These are phyloP conservation scores for Peronospora tabacina DNA, from an alignment of 352 stramenopile genomes.

Conservation along the genomic window DNA sequence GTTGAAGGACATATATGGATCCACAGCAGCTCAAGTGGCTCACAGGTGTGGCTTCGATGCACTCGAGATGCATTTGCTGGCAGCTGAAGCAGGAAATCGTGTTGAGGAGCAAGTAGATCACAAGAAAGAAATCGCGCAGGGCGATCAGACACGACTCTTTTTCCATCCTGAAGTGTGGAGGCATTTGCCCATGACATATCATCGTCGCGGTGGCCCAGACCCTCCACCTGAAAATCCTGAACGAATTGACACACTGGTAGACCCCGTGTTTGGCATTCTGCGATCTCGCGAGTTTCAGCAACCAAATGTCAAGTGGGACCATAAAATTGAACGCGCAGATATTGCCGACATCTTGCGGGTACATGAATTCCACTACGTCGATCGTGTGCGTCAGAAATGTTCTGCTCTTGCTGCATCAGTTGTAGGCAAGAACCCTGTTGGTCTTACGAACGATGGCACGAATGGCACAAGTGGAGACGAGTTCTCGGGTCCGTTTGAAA, in stretches of 20 bases:
- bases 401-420: slow-evolving; percentile 25
- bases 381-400: slow-evolving; percentile 51
- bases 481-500: slow-evolving; percentile 3
- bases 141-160: slow-evolving; percentile 51
- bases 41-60: slow-evolving; percentile 30
- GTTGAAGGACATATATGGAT: slow-evolving; percentile 39
- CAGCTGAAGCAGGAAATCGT: slow-evolving; percentile 9
- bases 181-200: slow-evolving; percentile 70
- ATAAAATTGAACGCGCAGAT: slow-evolving; percentile 59
- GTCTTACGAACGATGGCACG: slow-evolving; percentile 9
- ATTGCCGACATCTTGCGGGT: slow-evolving; percentile 86
- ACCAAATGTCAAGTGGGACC: slow-evolving; percentile 48
- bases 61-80: slow-evolving; percentile 26
- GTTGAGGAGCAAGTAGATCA: not conserved
- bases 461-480: slow-evolving; percentile 8
- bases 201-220: slow-evolving; percentile 53
- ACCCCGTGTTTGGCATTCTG: slow-evolving; percentile 63
- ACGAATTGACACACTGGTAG: slow-evolving; percentile 81
- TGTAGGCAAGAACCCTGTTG: slow-evolving; percentile 13
- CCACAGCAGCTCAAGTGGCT: slow-evolving; percentile 45
- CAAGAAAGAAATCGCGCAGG: slow-evolving; percentile 1
- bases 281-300: slow-evolving; percentile 60
- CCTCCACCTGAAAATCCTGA: slow-evolving; percentile 88
- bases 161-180: slow-evolving; percentile 66
- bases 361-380: slow-evolving; percentile 86